These are phyloP conservation scores for Leccinum pachyderme DNA, from an alignment of 1,284 basidiomycete species.

Conservation along the genomic window DNA sequence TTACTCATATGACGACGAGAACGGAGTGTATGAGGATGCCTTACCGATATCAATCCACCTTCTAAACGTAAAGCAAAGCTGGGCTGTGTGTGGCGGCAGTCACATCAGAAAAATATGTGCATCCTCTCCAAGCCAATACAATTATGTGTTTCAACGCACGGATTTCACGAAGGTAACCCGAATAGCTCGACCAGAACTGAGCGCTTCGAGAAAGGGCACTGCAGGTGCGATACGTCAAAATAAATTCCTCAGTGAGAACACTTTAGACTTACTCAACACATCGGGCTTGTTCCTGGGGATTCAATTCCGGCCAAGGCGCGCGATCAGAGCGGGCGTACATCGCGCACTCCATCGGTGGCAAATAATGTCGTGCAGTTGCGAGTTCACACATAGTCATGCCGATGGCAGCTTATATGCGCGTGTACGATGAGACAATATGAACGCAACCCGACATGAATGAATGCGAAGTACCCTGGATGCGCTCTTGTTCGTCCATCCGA, in stretches of 20 bases:
- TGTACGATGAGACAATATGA: slow-evolving; percentile 14
- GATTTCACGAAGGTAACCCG: slow-evolving; percentile 74
- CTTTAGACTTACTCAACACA: slow-evolving; percentile 48
- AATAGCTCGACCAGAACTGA: slow-evolving; percentile 81
- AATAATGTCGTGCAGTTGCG: slow-evolving; percentile 62
- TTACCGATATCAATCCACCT: slow-evolving; percentile 70
- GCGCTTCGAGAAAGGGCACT: slow-evolving; percentile 74
- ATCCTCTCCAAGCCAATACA: slow-evolving; percentile 6
- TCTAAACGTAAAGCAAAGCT: slow-evolving; percentile 70
- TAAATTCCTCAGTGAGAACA: background rate
- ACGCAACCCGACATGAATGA: background rate
- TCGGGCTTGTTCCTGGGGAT: slow-evolving; percentile 35
- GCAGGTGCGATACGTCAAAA: background rate
- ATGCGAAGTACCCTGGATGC: slow-evolving; percentile 47
- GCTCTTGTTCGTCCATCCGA: slow-evolving; percentile 56
- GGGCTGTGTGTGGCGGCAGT: slow-evolving; percentile 45
- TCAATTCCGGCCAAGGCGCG: slow-evolving; percentile 3
- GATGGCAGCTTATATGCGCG: slow-evolving; percentile 56
- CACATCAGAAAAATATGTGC: slow-evolving; percentile 7
- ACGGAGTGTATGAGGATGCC: slow-evolving; percentile 10
- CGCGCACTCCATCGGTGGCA: slow-evolving; percentile 64
- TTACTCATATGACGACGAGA: slow-evolving; percentile 5
- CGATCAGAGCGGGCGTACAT: slow-evolving; percentile 34
- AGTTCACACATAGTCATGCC: slow-evolving; percentile 76
- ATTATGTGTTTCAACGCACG: slow-evolving; percentile 44